phyloP scores from a whole-genome alignment of 345 rosid species.

The Excoecaria cochinchinensis region DNA sequence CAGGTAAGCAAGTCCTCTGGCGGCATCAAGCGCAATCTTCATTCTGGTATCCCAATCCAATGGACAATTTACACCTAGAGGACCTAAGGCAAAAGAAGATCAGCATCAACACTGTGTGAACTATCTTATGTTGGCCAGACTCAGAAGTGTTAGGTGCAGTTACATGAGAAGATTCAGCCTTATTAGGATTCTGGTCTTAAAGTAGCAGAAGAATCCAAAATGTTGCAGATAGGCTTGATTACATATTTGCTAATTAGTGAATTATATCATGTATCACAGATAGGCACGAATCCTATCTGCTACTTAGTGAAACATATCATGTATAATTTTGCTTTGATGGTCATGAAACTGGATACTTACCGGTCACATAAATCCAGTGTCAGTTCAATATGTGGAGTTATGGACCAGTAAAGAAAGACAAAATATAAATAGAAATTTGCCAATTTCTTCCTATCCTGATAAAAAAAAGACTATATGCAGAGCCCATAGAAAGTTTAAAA shows the following conservation, averaged over 20 bases:
- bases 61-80: slow-evolving; percentile 85
- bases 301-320: neutral
- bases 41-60: slow-evolving; percentile 96
- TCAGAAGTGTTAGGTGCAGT: neutral
- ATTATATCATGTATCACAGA: no score
- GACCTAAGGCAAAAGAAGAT: slow-evolving; percentile 56
- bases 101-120: slow-evolving; percentile 10
- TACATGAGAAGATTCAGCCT: neutral
- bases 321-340: neutral
- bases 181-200: neutral
- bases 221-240: neutral
- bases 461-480: neutral
- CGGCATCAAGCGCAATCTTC: slow-evolving; percentile 99
- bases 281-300: neutral
- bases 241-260: neutral
- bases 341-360: neutral
- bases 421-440: neutral
- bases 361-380: neutral
- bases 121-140: neutral
- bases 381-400: neutral
- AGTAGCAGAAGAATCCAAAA: neutral
- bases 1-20: slow-evolving; percentile 94
- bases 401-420: neutral
- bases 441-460: neutral
- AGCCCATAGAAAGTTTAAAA: neutral